These are phyloP conservation scores for Begonia loranthoides DNA, from an alignment of 306 rosid species.

Conservation along the genomic window DNA sequence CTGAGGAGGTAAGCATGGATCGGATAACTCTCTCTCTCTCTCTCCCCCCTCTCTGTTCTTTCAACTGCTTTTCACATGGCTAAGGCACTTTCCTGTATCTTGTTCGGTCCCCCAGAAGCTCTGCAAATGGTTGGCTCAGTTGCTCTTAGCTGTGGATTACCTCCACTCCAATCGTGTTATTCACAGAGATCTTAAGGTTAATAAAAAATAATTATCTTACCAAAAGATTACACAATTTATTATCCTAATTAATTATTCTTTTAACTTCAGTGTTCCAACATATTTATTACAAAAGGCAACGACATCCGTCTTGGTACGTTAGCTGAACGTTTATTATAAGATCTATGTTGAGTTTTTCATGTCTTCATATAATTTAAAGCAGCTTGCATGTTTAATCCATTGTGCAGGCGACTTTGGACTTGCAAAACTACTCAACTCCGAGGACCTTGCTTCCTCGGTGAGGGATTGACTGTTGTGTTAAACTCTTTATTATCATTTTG, in stretches of 20 bases:
- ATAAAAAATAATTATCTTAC: too few relatives aligned
- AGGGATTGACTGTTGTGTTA: neutral
- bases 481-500: too few relatives aligned
- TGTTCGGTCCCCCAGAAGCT: constrained; percentile 38
- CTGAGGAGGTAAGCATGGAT: constrained; percentile 57
- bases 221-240: too few relatives aligned
- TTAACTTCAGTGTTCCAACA: constrained; percentile 80
- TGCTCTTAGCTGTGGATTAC: constrained; percentile 83
- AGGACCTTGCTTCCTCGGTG: constrained; percentile 77
- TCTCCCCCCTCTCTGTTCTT: too few relatives aligned
- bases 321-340: constrained; percentile 8
- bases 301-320: constrained; percentile 70
- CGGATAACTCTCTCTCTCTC: constrained; percentile 1
- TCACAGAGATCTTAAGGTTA: constrained; percentile 90
- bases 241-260: neutral
- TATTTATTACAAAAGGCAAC: constrained; percentile 74
- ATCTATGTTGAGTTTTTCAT: constrained; percentile 8
- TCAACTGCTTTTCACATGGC: neutral
- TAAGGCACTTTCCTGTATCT: too few relatives aligned
- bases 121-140: constrained; percentile 87
- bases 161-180: constrained; percentile 82
- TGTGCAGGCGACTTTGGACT: constrained; percentile 88
- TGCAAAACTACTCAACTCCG: constrained; percentile 68
- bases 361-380: constrained; percentile 11
- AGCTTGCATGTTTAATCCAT: constrained; percentile 17